Evolutionary conservation across 2,329 filamentous ascomycete species (phyloP).

Genomic region (Venturia carpophila): DNA sequence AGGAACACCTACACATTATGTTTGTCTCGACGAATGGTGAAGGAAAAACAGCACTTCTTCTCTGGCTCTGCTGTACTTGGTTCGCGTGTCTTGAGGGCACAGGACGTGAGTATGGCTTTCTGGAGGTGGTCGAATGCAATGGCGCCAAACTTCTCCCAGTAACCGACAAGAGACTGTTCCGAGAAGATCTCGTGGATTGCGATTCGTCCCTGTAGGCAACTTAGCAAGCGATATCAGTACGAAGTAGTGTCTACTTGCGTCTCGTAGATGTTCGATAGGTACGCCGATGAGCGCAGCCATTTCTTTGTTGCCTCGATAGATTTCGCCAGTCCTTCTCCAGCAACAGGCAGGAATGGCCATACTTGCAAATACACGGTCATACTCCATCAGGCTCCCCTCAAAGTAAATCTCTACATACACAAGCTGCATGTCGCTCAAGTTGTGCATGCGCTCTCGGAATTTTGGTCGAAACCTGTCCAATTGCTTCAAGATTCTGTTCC

Average conservation of each 20-base stretch:
- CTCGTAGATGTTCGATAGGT: conserved; percentile 80
- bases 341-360: conserved; percentile 98
- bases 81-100: conserved; percentile 69
- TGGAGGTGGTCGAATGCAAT: conserved; percentile 93
- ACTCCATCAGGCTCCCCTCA: conserved; percentile 91
- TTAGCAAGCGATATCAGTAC: neutral
- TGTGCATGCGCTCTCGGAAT: conserved; percentile 90
- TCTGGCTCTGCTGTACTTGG: conserved; percentile 58
- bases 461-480: conserved; percentile 90
- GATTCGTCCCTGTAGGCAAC: conserved; percentile 71
- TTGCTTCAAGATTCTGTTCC: conserved; percentile 85
- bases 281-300: conserved; percentile 96
- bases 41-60: conserved; percentile 93
- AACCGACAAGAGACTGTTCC: conserved; percentile 89
- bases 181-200: conserved; percentile 92
- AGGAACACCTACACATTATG: conserved; percentile 76
- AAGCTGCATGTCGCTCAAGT: conserved; percentile 85
- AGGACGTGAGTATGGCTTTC: conserved; percentile 91
- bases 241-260: conserved; percentile 52
- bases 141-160: conserved; percentile 98
- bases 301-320: conserved; percentile 94
- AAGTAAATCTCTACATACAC: conserved; percentile 99
- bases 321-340: conserved; percentile 94
- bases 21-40: conserved; percentile 88
- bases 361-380: conserved; percentile 94